Evolutionary conservation across 108 stramenopile species (phyloP).

Genomic region (Cyclotella sp.): DNA sequence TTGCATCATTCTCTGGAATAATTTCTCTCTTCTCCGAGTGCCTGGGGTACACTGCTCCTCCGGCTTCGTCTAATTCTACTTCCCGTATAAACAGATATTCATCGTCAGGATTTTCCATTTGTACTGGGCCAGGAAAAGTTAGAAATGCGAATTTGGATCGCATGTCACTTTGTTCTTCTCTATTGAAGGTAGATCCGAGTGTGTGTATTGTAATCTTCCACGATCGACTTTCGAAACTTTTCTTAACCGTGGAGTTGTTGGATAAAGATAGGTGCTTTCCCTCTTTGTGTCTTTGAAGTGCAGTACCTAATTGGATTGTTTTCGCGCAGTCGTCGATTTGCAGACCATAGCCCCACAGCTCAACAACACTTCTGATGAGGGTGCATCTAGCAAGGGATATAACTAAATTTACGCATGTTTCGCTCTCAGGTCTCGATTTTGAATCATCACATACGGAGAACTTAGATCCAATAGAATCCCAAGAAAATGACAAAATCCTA

Average conservation of each 20-base stretch:
- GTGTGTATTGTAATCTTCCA: constrained; percentile 88
- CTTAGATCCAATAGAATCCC: constrained; percentile 37
- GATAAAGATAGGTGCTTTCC: constrained; percentile 35
- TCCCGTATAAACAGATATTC: constrained; percentile 79
- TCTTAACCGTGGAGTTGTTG: background rate
- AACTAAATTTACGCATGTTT: constrained; percentile 48
- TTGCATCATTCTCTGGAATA: constrained; percentile 64
- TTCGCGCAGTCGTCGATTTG: constrained; percentile 61
- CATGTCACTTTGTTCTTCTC: constrained; percentile 82
- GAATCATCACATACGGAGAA: constrained; percentile 33
- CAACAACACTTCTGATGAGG: constrained; percentile 74
- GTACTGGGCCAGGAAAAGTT: constrained; percentile 66
- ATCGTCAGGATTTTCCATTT: constrained; percentile 76
- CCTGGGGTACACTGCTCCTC: constrained; percentile 67
- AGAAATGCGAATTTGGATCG: constrained; percentile 59
- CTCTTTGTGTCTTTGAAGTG: constrained; percentile 22
- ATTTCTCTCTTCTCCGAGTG: constrained; percentile 51
- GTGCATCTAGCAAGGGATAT: constrained; percentile 65
- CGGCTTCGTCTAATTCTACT: constrained; percentile 67
- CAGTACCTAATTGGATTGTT: constrained; percentile 19
- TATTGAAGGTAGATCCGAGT: constrained; percentile 67
- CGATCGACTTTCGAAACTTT: constrained; percentile 33
- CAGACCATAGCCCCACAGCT: constrained; percentile 74
- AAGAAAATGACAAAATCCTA: constrained; percentile 53
- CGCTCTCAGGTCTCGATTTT: background rate